Percentiles rank a stretch among this genome's conserved stretches.
These are phyloP conservation scores for Ricinus communis DNA, from an alignment of 345 rosid genomes.

Conservation along the genomic window DNA sequence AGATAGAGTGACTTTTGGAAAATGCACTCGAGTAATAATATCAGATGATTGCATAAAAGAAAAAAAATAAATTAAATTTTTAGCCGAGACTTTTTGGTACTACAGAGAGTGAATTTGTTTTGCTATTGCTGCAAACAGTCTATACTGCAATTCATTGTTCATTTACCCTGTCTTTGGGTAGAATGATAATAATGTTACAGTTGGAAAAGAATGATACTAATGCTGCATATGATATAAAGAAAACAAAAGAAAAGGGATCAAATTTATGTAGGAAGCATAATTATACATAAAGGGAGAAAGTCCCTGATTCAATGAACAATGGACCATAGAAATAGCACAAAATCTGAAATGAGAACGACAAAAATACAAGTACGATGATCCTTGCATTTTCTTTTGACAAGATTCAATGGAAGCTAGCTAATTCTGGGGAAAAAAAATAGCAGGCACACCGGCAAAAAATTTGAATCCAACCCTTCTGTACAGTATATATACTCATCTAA, in stretches of 20 bases:
- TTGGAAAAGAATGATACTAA: too few species aligned
- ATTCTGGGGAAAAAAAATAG: neutral
- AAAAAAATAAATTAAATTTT: too few species aligned
- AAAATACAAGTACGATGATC: neutral
- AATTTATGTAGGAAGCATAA: conserved; percentile 2
- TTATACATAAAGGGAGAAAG: neutral
- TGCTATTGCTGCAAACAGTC: too few species aligned
- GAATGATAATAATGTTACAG: too few species aligned
- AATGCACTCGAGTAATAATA: too few species aligned
- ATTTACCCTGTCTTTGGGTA: too few species aligned
- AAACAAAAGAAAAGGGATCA: neutral
- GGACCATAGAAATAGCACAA: conserved; percentile 1
- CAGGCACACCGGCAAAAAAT: neutral
- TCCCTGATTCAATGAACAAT: neutral
- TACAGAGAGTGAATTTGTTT: too few species aligned
- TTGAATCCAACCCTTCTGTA: conserved; percentile 6
- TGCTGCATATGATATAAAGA: neutral
- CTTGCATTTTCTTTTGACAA: neutral
- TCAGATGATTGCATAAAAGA: too few species aligned
- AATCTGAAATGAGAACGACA: neutral
- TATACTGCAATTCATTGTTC: too few species aligned
- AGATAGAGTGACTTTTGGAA: too few species aligned
- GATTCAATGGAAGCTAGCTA: neutral
- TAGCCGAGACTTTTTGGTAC: too few species aligned
- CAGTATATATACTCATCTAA: neutral